Evolutionary conservation across 176 grass and related monocot genomes (phyloP).

Genomic region (Bothriochloa decipiens): DNA sequence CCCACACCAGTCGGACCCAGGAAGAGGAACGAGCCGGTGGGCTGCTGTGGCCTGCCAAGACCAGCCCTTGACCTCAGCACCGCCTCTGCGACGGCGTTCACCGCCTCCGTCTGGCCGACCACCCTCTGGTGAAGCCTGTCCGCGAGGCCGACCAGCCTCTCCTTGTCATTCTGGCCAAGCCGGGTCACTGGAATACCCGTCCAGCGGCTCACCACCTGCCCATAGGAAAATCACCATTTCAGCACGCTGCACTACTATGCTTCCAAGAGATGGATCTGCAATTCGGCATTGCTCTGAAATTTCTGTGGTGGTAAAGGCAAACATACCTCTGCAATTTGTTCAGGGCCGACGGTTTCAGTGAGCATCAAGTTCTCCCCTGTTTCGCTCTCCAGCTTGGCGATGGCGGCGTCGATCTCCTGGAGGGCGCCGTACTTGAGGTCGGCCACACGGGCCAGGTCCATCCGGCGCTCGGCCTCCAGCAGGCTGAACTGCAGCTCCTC

Average conservation of each 20-base stretch:
- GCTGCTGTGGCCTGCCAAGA: slow-evolving; percentile 84
- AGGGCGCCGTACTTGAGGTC: slow-evolving; percentile 59
- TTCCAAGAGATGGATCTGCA: no score
- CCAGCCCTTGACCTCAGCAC: slow-evolving; percentile 85
- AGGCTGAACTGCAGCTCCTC: slow-evolving; percentile 60
- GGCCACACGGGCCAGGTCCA: slow-evolving; percentile 68
- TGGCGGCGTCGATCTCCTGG: slow-evolving; percentile 55
- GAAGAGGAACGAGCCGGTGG: slow-evolving; percentile 93
- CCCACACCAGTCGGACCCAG: slow-evolving; percentile 88
- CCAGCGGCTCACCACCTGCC: slow-evolving; percentile 68
- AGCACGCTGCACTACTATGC: neutral
- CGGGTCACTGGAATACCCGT: slow-evolving; percentile 90
- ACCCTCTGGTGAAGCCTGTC: slow-evolving; percentile 74
- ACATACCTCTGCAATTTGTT: slow-evolving; percentile 76
- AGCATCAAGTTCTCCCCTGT: slow-evolving; percentile 60
- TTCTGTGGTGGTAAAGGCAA: neutral
- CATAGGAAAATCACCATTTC: neutral
- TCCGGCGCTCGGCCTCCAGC: slow-evolving; percentile 60
- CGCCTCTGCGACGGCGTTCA: slow-evolving; percentile 82
- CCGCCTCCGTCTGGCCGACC: slow-evolving; percentile 58
- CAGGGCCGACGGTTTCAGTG: slow-evolving; percentile 62
- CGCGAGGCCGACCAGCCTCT: slow-evolving; percentile 63
- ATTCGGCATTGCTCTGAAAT: neutral
- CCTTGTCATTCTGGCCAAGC: slow-evolving; percentile 82
- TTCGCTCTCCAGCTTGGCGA: slow-evolving; percentile 64